Conservation (phyloP, 805 yeast genomes). For the Candida cerambycidarum region DNA sequence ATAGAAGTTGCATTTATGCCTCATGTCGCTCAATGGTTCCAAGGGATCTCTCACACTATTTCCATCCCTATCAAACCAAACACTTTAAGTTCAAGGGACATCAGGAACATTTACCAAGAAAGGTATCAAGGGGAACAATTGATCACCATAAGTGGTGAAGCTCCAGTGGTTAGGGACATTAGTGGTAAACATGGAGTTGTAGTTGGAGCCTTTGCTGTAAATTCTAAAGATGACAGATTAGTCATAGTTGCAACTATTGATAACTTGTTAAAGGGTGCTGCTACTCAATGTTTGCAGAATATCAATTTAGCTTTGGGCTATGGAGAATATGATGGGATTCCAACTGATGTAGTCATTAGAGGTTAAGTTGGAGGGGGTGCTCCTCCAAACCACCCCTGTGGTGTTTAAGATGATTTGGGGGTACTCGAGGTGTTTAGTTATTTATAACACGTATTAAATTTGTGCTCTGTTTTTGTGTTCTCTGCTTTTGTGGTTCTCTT, state of each 20-base stretch:
- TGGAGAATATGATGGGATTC: slow-evolving; percentile 94
- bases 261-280: slow-evolving; percentile 95
- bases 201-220: slow-evolving; percentile 94
- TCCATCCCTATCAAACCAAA: slow-evolving; percentile 76
- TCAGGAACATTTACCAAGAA: slow-evolving; percentile 82
- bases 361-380: too few species aligned
- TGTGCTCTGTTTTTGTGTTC: too few species aligned
- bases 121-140: slow-evolving; percentile 85
- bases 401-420: too few species aligned
- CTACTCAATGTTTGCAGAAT: slow-evolving; percentile 97
- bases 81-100: slow-evolving; percentile 73
- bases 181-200: slow-evolving; percentile 94
- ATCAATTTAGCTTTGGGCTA: slow-evolving; percentile 87
- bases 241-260: slow-evolving; percentile 95
- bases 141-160: slow-evolving; percentile 83
- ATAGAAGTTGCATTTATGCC: slow-evolving; percentile 85
- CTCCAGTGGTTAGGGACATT: slow-evolving; percentile 89
- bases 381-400: too few species aligned
- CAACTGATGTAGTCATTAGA: slow-evolving; percentile 60
- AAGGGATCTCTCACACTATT: slow-evolving; percentile 92
- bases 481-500: too few species aligned
- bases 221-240: slow-evolving; percentile 82
- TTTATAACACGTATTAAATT: too few species aligned
- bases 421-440: too few species aligned
- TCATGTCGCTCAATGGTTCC: slow-evolving; percentile 99